phyloP scores from a whole-genome alignment of 208 protist genomes.

The Porcisia hertigi region DNA sequence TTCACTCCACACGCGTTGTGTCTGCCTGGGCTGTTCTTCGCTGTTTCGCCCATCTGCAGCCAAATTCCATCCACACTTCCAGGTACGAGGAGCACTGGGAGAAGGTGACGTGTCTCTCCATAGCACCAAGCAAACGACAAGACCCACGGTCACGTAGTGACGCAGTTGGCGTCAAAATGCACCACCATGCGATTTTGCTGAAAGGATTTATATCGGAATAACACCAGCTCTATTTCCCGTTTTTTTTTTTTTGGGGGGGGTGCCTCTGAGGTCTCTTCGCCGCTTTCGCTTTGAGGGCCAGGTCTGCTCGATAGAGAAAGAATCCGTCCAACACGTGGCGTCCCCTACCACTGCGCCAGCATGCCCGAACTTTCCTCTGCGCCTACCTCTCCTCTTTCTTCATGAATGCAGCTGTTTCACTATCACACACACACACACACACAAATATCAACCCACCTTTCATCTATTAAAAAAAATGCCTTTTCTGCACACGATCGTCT shows the following conservation, averaged over 20 bases:
- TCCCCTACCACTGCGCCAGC: neutral
- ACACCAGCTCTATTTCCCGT: neutral
- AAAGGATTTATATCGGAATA: neutral
- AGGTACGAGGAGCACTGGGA: neutral
- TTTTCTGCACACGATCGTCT: slow-evolving; percentile 32
- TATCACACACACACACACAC: neutral
- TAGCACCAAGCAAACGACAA: neutral
- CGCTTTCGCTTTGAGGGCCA: neutral
- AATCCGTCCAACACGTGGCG: neutral
- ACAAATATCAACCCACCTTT: neutral
- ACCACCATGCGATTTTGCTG: neutral
- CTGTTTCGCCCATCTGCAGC: neutral
- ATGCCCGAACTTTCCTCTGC: neutral
- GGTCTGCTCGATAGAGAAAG: neutral
- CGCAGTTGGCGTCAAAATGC: slow-evolving; percentile 3
- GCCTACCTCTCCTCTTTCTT: neutral
- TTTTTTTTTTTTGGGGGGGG: neutral
- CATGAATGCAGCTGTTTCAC: neutral
- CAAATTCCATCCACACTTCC: neutral
- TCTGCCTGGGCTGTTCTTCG: neutral
- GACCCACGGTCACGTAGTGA: neutral
- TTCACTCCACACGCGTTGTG: neutral
- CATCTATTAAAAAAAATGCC: slow-evolving; percentile 22
- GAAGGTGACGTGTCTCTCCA: neutral
- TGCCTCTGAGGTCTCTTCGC: neutral